Base-by-base conservation (phyloP, 129 eudicot species). In the Flaveria brownii region DNA sequence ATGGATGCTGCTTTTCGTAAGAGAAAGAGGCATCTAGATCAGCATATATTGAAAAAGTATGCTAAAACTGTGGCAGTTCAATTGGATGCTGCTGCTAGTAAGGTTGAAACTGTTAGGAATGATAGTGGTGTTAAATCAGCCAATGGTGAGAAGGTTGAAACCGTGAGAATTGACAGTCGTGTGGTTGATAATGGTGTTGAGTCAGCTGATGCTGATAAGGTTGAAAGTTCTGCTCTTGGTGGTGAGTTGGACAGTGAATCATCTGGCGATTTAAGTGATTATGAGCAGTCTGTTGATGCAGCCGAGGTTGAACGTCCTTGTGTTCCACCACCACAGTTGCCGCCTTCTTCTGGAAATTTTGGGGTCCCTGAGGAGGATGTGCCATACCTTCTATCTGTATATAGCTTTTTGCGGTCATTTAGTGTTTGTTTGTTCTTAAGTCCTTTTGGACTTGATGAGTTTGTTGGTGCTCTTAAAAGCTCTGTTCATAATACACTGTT, bases 401-500 rank as follows among this genome's bases (percentile, higher is more conserved):
- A 91, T 85, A 84, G 93, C 79, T 91, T 94, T 81, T 78, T 94
- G 81, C 90, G 97, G 18, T 87, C 99, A 8, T 94, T 89, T 85
- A 91, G 97, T 63, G 76, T 89, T 15, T 79, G 81, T 30, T 85
- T 94, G 81, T 94, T 87, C 73, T 83, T 94, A 82, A 84, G 92
- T 80, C 99, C 99, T 28, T 94, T 94, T 73, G 91, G 89, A 68
- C 78, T 94, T 74, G 99, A 94, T 84, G 99, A 94, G 68, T 90
- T 94, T 82, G 99, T 94, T 74, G 99, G 99, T n/a, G 89, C 96
- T 50, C 88, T 94, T 52, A 94, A 89, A 75, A 86, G 89, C 70
- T 54, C 84, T 52, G 88, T 80, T 14, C 88, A 87, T 36, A 94
- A 89, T 72, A 86, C 96, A 20, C 79, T 94, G 84, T 71, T 94